Base-by-base conservation (phyloP, 2,329 filamentous ascomycete species). In the Alternaria incomplexa region DNA sequence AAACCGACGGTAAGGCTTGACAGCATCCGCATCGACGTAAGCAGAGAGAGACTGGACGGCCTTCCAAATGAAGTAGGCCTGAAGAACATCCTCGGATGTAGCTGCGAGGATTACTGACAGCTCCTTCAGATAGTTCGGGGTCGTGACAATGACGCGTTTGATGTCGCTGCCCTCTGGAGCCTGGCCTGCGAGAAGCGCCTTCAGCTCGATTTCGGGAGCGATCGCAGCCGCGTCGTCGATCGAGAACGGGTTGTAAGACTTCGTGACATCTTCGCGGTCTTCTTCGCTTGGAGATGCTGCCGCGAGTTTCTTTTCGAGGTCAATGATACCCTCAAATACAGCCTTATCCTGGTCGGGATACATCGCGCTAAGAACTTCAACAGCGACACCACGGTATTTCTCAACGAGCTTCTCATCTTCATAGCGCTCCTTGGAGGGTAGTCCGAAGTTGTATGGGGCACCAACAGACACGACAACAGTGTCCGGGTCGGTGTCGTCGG, bases 51-150 rank as follows among this genome's bases (percentile, higher is more conserved):
- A 74, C 52, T 87, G 82, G 12, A 91, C 84, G 13, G 86, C 77
- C 68, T 90, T 89, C 89, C 89, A 91, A 23, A 87, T 76, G 63
- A 91, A 83, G 71, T 89, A 92, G n/a, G 83, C 81, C 64, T 88
- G 84, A 3, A 92, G 73, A 0, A 86, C 84, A 45, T 89, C 85
- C 53, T 83, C 81, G 0, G 85, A 77, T 1, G 87, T 87, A 3
- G 84, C 78, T 2, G 82, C 77, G 20, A 93, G 70, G 40, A 90
- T 85, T 1, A 80, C 73, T 6, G 87, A 86, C 1, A 91, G 73
- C 8, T 86, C 85, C 54, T 86, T 83, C 69, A 91, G 81, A 69
- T 91, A 91, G 2, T 84, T 80, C 0, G 89, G 88, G 1, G 88
- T 87, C 20, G 82, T 82, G 26, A 90, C 82, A 66, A 91, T 87